Conservation (phyloP, 768 basidiomycete species). For the Leccinum barrowsii region DNA sequence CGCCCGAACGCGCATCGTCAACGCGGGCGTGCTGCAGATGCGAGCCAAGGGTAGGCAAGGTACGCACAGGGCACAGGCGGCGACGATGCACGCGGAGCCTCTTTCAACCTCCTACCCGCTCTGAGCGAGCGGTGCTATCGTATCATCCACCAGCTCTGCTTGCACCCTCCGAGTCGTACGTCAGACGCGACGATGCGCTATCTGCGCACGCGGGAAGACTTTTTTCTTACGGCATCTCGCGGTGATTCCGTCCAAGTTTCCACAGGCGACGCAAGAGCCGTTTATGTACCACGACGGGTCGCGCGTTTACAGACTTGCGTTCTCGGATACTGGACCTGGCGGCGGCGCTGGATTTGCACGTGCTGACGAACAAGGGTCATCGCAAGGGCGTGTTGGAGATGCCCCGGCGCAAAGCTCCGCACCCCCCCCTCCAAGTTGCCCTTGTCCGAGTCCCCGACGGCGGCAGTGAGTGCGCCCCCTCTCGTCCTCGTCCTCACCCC, state of each 20-base stretch:
- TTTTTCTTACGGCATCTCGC: constrained; percentile 83
- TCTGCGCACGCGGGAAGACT: constrained; percentile 83
- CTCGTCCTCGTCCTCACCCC: no score
- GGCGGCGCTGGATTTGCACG: no score
- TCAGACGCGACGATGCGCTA: constrained; percentile 76
- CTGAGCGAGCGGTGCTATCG: constrained; percentile 85
- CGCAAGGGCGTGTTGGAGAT: constrained; percentile 62
- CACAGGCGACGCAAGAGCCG: constrained; percentile 46
- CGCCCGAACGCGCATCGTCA: constrained; percentile 71
- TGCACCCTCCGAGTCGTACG: constrained; percentile 64
- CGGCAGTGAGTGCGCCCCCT: no score
- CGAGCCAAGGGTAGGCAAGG: constrained; percentile 37
- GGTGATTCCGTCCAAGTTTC: constrained; percentile 63
- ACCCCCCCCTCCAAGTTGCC: no score
- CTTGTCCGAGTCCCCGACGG: no score
- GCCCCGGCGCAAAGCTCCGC: no score
- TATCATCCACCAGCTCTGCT: constrained; percentile 83
- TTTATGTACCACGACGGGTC: constrained; percentile 67
- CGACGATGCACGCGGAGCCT: constrained; percentile 36
- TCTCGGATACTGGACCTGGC: no score
- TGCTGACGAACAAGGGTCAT: no score
- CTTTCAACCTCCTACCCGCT: constrained; percentile 61
- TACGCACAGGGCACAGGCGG: constrained; percentile 23
- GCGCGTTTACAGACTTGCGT: constrained; percentile 34
- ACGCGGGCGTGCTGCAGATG: constrained; percentile 62